Evolutionary conservation across 2,329 filamentous ascomycete species (phyloP).

Genomic region (Alternaria infectoria): DNA sequence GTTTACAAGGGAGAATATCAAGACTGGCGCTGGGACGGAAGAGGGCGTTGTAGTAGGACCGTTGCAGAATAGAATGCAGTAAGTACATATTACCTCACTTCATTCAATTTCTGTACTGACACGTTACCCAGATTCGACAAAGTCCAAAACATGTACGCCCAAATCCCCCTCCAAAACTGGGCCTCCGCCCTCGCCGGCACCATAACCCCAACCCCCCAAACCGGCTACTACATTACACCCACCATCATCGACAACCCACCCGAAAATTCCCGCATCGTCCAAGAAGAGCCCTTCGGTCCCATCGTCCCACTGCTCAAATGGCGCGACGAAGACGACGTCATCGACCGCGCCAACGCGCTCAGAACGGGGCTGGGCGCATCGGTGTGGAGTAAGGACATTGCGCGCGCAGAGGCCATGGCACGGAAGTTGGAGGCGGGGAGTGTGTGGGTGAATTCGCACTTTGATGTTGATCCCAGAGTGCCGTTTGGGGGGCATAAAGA

Average conservation of each 20-base stretch:
- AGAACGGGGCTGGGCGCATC: background rate
- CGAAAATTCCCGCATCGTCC: slow-evolving; percentile 61
- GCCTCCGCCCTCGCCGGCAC: background rate
- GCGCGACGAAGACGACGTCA: slow-evolving; percentile 32
- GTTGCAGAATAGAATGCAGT: background rate
- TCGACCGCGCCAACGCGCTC: background rate
- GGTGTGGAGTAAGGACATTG: background rate
- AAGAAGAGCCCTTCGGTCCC: slow-evolving; percentile 68
- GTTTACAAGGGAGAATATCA: slow-evolving; percentile 51
- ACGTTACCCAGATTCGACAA: background rate
- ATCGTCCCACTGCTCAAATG: slow-evolving; percentile 69
- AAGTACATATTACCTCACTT: background rate
- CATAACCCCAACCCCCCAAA: slow-evolving; percentile 62
- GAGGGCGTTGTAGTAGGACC: background rate
- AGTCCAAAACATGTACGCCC: background rate
- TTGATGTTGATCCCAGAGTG: slow-evolving; percentile 42
- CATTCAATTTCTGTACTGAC: background rate
- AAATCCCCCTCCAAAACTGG: background rate
- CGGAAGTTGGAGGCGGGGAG: slow-evolving; percentile 56
- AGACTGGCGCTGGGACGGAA: slow-evolving; percentile 22
- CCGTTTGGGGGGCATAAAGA: slow-evolving; percentile 77
- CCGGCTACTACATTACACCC: background rate
- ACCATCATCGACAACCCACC: slow-evolving; percentile 65
- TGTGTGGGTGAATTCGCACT: slow-evolving; percentile 57
- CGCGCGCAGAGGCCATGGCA: slow-evolving; percentile 53